Evolutionary conservation across 495 filamentous ascomycete genomes (phyloP), one percentile per base, ranked within the genome.

Genomic region (Xanthoparmelia taractica): DNA sequence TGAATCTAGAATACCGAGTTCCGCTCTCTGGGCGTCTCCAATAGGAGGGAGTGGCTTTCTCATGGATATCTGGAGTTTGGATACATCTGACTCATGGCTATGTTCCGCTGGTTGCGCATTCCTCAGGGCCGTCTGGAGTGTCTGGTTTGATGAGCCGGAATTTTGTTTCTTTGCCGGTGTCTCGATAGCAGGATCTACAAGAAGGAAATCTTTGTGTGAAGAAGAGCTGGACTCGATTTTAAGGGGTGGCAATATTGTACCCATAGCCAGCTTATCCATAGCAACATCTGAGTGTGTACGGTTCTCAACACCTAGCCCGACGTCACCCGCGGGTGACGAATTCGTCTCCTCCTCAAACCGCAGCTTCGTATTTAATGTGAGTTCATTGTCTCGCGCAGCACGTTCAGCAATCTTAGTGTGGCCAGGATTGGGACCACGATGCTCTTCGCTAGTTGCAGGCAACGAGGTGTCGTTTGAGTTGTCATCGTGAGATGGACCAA

Each of bases 211-310:
- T 33, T 17, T 54, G 29, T 33, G 20, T 47, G 37, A 29, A 23
- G 15, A 41, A 13, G 25, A 18, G 8, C n/a, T 40, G 12, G 50
- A 25, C 48, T 55, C 38, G 31, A 34, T 45, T 17, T 41, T n/a
- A 27, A 23, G 60, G 29, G 50, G 48, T 43, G 48, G 48, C 37
- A 57, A 41, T 41, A 62, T 56, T 6, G 60, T 62, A 8, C 50
- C 60, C 60, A 57, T 62, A 25, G 60, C 27, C 60, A 62, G 56
- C 13, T 33, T 62, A 7, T 55, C 60, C 60, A 62, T 45, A 23
- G 48, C 60, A 34, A 62, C 4, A 4, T 62, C 60, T 43, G 60
- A 62, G 8, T 59, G 13, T 43, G 37, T 59, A 15, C 57, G 57
- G 27, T 59, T 43, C 18, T 59, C 57, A 2, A 18, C 37, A 29